These are phyloP conservation scores for Papiliotrema terrestris DNA, from an alignment of 1,284 basidiomycete species.

Conservation along the genomic window DNA sequence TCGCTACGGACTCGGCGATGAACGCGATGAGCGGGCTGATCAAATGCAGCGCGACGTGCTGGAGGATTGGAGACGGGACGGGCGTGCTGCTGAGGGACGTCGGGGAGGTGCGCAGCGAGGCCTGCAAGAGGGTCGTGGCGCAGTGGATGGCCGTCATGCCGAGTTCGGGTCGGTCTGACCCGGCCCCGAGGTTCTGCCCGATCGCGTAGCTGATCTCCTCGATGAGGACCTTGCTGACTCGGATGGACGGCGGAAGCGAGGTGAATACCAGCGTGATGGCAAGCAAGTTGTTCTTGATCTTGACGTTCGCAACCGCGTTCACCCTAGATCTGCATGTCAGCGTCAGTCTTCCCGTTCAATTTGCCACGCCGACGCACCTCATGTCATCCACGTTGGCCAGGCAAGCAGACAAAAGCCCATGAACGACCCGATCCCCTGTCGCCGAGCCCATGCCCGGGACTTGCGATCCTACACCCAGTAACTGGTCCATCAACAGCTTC, in stretches of 20 bases:
- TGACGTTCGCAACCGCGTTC: conserved; percentile 71
- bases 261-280: conserved; percentile 83
- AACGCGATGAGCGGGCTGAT: conserved; percentile 76
- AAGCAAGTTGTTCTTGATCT: conserved; percentile 87
- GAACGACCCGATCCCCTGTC: conserved; percentile 57
- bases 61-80: conserved; percentile 55
- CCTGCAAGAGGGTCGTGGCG: conserved; percentile 71
- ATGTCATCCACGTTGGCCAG: conserved; percentile 85
- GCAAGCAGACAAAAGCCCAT: conserved; percentile 81
- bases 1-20: conserved; percentile 62
- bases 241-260: conserved; percentile 64
- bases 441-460: conserved; percentile 31
- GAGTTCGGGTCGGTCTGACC: conserved; percentile 62
- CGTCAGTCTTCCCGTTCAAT: background rate
- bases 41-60: conserved; percentile 67
- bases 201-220: conserved; percentile 83
- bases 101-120: conserved; percentile 44
- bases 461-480: conserved; percentile 21
- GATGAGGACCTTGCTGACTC: conserved; percentile 69
- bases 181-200: conserved; percentile 63
- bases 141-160: conserved; percentile 86
- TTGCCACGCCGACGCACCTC: conserved; percentile 58
- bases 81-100: conserved; percentile 22
- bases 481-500: conserved; percentile 65
- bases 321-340: conserved; percentile 62